Conservation (phyloP, 257 asterid species). For the Solanum medicagineum region DNA sequence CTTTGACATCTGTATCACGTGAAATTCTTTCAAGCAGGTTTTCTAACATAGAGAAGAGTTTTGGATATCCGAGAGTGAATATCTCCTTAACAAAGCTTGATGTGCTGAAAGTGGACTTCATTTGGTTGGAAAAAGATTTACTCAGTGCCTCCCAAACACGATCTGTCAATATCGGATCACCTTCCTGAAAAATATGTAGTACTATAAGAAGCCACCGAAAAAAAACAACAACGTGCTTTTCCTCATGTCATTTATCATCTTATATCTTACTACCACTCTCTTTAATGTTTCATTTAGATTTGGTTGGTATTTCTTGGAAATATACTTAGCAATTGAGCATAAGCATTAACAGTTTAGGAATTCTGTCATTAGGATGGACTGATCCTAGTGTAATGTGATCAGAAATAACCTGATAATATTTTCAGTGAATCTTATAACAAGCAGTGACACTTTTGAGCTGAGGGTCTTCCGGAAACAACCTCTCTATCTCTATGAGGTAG, state of each 20-base stretch:
- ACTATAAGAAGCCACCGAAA: slow-evolving; percentile 5
- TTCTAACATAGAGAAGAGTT: slow-evolving; percentile 68
- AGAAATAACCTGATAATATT: neutral
- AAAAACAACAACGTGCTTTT: neutral
- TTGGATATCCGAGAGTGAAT: slow-evolving; percentile 89
- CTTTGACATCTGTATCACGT: slow-evolving; percentile 97
- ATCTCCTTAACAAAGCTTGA: slow-evolving; percentile 92
- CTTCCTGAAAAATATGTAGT: slow-evolving; percentile 47
- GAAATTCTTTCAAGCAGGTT: slow-evolving; percentile 89
- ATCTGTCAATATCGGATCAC: slow-evolving; percentile 78
- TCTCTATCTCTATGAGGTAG: too few relatives aligned
- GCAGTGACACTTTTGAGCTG: neutral
- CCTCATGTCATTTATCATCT: neutral
- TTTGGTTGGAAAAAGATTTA: slow-evolving; percentile 85
- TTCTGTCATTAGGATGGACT: neutral
- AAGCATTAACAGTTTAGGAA: neutral
- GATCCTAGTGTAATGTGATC: neutral
- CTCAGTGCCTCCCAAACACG: slow-evolving; percentile 91
- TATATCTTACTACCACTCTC: neutral
- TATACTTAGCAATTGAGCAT: neutral
- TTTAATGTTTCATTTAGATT: neutral
- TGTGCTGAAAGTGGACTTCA: slow-evolving; percentile 89
- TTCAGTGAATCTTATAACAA: neutral
- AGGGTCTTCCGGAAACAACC: too few relatives aligned
- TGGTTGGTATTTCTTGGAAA: neutral